phyloP scores from a whole-genome alignment of 2,329 filamentous ascomycete genomes.

The Fusarium illudens region DNA sequence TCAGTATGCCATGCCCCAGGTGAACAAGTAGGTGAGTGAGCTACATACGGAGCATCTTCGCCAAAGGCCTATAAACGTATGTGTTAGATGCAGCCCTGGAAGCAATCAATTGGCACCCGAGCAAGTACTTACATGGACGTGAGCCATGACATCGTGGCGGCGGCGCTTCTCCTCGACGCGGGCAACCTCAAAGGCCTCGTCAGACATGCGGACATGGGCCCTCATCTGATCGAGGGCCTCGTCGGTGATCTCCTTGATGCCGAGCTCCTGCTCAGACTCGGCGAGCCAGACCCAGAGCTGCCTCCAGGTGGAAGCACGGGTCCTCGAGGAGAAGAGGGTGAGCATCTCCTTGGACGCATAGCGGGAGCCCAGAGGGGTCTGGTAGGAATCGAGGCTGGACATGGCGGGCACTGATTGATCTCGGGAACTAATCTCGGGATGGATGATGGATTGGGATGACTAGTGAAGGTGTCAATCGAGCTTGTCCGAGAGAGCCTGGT shows the following conservation, averaged over 20 bases:
- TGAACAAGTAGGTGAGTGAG: background rate
- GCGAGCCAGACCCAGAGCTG: conserved; percentile 14
- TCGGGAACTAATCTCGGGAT: too few relatives aligned
- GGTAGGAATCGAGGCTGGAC: conserved; percentile 19
- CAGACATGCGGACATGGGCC: background rate
- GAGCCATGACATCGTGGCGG: conserved; percentile 18
- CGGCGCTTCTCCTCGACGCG: conserved; percentile 12
- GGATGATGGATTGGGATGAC: background rate
- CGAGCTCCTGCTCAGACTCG: conserved; percentile 13
- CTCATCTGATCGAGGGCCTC: conserved; percentile 14
- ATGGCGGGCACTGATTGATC: background rate
- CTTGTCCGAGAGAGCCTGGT: too few relatives aligned
- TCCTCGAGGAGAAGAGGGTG: conserved; percentile 11
- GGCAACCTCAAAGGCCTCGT: conserved; percentile 10
- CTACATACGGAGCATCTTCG: conserved; percentile 8
- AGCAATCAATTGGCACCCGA: background rate
- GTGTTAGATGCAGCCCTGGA: background rate
- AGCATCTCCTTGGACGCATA: conserved; percentile 21
- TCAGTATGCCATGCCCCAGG: background rate
- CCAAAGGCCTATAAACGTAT: conserved; percentile 7
- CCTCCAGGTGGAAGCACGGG: conserved; percentile 12
- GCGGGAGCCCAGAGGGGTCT: conserved; percentile 15
- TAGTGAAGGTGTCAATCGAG: background rate
- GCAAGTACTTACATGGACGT: conserved; percentile 5
- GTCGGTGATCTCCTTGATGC: conserved; percentile 5